Base-by-base conservation (phyloP, 169 alveolate species). In the Eimeria praecox region DNA sequence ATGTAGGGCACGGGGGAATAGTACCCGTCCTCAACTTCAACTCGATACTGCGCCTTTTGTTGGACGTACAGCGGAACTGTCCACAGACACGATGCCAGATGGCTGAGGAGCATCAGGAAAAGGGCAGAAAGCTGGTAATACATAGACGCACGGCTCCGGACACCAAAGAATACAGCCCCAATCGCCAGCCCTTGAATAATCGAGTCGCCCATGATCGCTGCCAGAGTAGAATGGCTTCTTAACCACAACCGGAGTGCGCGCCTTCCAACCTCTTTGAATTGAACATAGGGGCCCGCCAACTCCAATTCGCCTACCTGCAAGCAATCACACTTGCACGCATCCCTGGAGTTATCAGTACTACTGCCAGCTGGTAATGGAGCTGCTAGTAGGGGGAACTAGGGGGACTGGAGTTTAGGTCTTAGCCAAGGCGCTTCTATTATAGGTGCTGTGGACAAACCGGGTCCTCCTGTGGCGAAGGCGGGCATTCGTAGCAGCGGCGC, bases 71-170 rank as follows among this genome's bases (percentile, higher is more conserved):
- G 90, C 59, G 95, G 95, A 40, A 90, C 87, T 30, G 95, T 73
- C 95, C 95, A 90, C 40, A 90, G 95, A 30, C 90, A 78, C 30
- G 95, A 73, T 33, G 95, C 88, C 62, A 77, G 14, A 20, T 46
- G 88, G 80, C 95, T 69, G 44, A 42, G 78, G 14, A 90, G 64
- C 73, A 90, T 49, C 40, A 90, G 62, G 40, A 71, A 90, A 30
- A 90, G 78, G 64, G 95, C 95, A 40, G 95, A 90, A 8, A 90
- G 78, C 78, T 90, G 95, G 62, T 90, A 90, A 56, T 90, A 90
- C 12, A 86, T 54, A 10, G 82, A 56, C 18, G 82, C 93, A 59
- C 93, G 82, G 62, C n/a, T 86, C 20, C 89, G 87, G 24, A 75
- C 95, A 40, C 78, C 75, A 30, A 73, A 44, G 75, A 90, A 69